Evolutionary conservation across 2,329 filamentous ascomycete species (phyloP), one percentile per base, ranked within the genome.

Genomic region (Aspergillus brunneoviolaceus): DNA sequence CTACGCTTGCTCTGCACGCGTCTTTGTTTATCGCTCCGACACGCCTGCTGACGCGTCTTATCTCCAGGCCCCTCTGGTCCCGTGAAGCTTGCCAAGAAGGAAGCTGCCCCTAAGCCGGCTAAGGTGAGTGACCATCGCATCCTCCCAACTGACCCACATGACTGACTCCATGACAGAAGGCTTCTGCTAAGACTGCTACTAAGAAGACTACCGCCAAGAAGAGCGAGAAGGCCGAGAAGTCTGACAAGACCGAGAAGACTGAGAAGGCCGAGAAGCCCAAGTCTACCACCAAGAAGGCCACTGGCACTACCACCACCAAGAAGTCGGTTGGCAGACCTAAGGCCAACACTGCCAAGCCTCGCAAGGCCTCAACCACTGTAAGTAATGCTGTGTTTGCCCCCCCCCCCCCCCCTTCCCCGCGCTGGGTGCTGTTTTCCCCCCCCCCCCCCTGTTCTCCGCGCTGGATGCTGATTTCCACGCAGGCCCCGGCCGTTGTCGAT

Each of bases 31-130:
- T 54, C 21, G 39, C 50, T 53, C 25, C 48, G 49, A 54, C 23
- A 47, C 51, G 47, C 55, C 55, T 50, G 62, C 71, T 76, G 63
- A 77, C 72, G 65, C 69, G 66, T 69, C 61, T 55, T 42, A 57
- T 42, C 50, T 60, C 55, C 61, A 92, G 89, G 90, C 71, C 84
- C 91, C 61, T 96, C 92, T 65, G 92, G 92, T 62, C 90, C 91
- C 68, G 92, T 95, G 79, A 96, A 96, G 89, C 88, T 96, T 62
- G 89, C 89, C 61, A 94, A 94, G 87, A 92, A 92, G 83, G 84
- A 85, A 58, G 59, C 74, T 57, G 70, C 71, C 64, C 71, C 76
- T 51, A 77, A 83, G 76, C 75, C 80, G 57, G 75, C 73, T 35
- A 77, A 76, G 73, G 70, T 71, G 65, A 57, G 42, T 49, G n/a